Evolutionary conservation across 805 yeast species (phyloP), one percentile per base, ranked within the genome.

Genomic region (Kluyveromyces starmeri): DNA sequence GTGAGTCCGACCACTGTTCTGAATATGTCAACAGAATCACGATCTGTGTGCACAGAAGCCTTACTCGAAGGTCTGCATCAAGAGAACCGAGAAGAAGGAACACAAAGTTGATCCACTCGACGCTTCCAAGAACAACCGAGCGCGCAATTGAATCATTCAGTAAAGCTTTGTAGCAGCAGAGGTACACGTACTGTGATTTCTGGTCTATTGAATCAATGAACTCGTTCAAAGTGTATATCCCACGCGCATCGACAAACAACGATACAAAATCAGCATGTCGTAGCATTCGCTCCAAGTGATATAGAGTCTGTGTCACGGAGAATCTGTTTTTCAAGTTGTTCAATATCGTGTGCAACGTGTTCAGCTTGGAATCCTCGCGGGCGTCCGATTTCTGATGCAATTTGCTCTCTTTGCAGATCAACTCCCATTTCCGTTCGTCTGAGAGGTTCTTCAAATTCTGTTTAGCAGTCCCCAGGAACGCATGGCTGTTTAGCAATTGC

Each of bases 371-470:
- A 15, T 32, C 27, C 15, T 26, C 27, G 12, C 21, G 20, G 10
- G 18, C 36, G 13, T 27, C 38, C n/a, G 16, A 11, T n/a, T 29
- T 21, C 20, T 13, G 19, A 12, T 37, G 28, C 23, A 28, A 16
- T 11, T 14, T 29, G 2, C 33, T 29, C 7, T 39, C 35, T 25
- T 44, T 50, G 36, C 55, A 50, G 8, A 55, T 40, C 19, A 55
- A 39, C 13, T 48, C 53, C 58, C 59, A 53, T 41, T 55, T 55
- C 28, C 59, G 46, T 22, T 39, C 39, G 21, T 33, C 32, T 3
- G 58, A 46, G 9, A 51, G 41, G 26, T 28, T 40, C 22, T 44
- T 39, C 22, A 51, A 32, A 30, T 47, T 48, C 12, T 42, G 38
- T 12, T 45, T 43, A 4, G 57, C 52, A 12, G 47, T 48, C 49